Evolutionary conservation across 2,329 filamentous ascomycete species (phyloP), one percentile per base, ranked within the genome.

Genomic region (Fusarium pseudocircinatum): DNA sequence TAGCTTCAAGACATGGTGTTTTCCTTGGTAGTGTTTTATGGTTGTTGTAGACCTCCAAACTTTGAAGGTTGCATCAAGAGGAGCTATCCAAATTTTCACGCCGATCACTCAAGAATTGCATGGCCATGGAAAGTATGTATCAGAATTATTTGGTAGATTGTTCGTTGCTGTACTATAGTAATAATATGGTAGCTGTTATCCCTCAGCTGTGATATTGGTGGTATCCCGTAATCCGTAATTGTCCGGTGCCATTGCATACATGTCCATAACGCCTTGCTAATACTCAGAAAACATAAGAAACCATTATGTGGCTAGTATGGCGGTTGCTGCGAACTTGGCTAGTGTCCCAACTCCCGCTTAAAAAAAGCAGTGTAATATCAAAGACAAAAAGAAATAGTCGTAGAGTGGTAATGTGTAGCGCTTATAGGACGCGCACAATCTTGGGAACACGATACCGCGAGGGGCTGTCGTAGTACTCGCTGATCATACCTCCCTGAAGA

Each of bases 381-480:
- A 36, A 32, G 30, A 65, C 40, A 65, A 70, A 58, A 64, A 47
- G 26, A 70, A 64, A 60, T 16, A 26, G 59, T 69, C 44, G 65
- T 58, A 57, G 39, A 47, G 44, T 47, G 42, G 52, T 59, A 30
- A 39, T 37, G 24, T 52, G 49, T 28, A 7, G 46, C 16, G 66
- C 50, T 66, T 59, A 74, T 12, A 73, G 54, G 42, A 73, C 72
- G 44, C 72, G 72, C 60, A 74, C 71, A 52, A 74, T 74, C 56
- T 74, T 74, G 58, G 72, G 72, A 15, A 74, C 60, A 12, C 72
- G 72, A 24, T 74, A 74, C 39, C 72, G 69, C n/a, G 72, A 75
- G 7, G 72, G 72, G 69, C 72, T 74, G 61, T 74, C 72, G 49
- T 75, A 74, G 58, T 74, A 74, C 43, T 74, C 72, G 72, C 72